These are phyloP conservation scores for Westerdykella sp. DNA, from an alignment of 2,329 filamentous ascomycete genomes.

Conservation along the genomic window DNA sequence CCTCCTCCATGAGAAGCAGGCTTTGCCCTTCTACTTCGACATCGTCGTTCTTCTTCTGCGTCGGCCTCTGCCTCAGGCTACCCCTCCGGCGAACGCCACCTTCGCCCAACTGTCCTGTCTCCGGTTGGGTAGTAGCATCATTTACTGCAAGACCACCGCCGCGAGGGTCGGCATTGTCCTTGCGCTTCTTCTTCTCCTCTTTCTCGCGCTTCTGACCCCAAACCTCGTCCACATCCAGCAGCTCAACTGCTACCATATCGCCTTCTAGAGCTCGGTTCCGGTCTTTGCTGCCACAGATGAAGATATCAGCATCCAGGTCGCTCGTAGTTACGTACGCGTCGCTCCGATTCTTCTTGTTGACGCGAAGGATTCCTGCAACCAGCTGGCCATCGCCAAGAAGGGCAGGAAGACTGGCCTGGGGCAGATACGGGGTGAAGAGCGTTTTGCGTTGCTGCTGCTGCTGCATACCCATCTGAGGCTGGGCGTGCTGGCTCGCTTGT, in stretches of 20 bases:
- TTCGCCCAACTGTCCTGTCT: slow-evolving; percentile 60
- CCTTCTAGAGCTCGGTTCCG: slow-evolving; percentile 94
- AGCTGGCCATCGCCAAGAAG: slow-evolving; percentile 87
- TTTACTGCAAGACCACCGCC: slow-evolving; percentile 68
- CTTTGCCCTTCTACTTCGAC: slow-evolving; percentile 98
- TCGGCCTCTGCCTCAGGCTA: slow-evolving; percentile 91
- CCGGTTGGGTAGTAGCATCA: slow-evolving; percentile 51
- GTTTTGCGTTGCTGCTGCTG: slow-evolving; percentile 91
- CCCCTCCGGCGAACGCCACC: slow-evolving; percentile 87
- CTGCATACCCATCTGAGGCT: slow-evolving; percentile 55
- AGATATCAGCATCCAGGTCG: slow-evolving; percentile 96
- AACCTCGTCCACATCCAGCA: slow-evolving; percentile 95
- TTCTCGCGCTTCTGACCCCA: slow-evolving; percentile 99
- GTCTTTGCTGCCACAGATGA: slow-evolving; percentile 99
- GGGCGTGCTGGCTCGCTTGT: slow-evolving; percentile 64
- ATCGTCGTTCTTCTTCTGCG: slow-evolving; percentile 99
- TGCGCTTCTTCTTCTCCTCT: slow-evolving; percentile 99
- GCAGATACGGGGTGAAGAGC: slow-evolving; percentile 94
- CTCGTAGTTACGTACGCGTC: slow-evolving; percentile 95
- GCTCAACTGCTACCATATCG: slow-evolving; percentile 89
- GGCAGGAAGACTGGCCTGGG: slow-evolving; percentile 87
- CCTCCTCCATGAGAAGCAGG: slow-evolving; percentile 90
- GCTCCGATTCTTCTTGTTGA: slow-evolving; percentile 99
- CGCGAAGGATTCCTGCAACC: slow-evolving; percentile 90
- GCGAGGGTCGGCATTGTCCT: slow-evolving; percentile 92